Percentiles rank a stretch among this genome's conserved stretches.
These are phyloP conservation scores for Vanrija humicola DNA, from an alignment of 1,284 basidiomycete genomes.

Conservation along the genomic window DNA sequence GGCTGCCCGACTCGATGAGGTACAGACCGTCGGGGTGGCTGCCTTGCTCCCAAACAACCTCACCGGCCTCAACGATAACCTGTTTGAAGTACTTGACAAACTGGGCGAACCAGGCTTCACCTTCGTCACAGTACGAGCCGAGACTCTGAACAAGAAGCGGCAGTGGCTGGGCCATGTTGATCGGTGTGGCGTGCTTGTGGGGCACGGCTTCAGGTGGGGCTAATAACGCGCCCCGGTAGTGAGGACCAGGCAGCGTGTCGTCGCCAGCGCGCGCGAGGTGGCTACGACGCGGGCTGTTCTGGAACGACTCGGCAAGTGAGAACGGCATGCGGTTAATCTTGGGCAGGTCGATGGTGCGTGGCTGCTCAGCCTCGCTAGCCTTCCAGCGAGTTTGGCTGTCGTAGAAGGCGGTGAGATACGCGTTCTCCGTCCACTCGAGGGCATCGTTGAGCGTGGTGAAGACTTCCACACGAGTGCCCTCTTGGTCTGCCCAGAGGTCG, in stretches of 20 bases:
- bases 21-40: constrained; percentile 77
- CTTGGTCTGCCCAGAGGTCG: constrained; percentile 63
- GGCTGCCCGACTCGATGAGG: constrained; percentile 75
- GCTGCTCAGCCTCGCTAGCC: constrained; percentile 6
- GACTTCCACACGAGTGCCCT: constrained; percentile 68
- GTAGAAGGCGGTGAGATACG: constrained; percentile 59
- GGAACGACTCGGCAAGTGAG: constrained; percentile 57
- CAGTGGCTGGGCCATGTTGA: constrained; percentile 42
- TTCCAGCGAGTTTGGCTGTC: constrained; percentile 32
- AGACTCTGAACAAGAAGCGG: constrained; percentile 66
- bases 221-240: neutral
- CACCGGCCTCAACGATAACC: constrained; percentile 57
- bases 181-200: neutral
- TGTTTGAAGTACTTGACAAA: constrained; percentile 67
- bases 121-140: constrained; percentile 56
- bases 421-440: constrained; percentile 92
- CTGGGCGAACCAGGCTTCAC: constrained; percentile 47
- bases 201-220: too few species aligned
- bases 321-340: constrained; percentile 44
- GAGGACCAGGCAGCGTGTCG: constrained; percentile 35
- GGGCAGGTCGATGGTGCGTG: constrained; percentile 37
- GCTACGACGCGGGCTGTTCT: constrained; percentile 67
- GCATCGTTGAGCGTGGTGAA: constrained; percentile 84
- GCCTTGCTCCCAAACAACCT: constrained; percentile 70
- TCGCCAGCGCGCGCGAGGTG: constrained; percentile 75